Percentiles rank a stretch among this genome's conserved stretches.
Evolutionary conservation across 441 rosid genomes (phyloP).

Genomic region (Arabidopsis lyrata): DNA sequence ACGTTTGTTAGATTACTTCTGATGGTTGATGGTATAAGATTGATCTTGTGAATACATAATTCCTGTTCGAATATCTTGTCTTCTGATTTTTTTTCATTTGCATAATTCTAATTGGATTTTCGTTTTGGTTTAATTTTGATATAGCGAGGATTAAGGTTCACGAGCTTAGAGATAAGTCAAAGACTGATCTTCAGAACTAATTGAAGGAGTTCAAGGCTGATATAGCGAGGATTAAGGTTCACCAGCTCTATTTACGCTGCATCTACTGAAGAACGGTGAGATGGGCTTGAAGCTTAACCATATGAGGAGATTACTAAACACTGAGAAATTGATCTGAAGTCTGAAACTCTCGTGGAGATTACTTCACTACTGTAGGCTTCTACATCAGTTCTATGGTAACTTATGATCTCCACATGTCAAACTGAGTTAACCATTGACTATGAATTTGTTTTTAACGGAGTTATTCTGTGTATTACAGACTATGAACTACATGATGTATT

Average conservation of each 20-base stretch:
- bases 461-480: constrained; percentile 54
- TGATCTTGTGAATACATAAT: too few species aligned
- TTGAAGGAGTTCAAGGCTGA: constrained; percentile 51
- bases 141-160: constrained; percentile 67
- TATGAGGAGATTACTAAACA: constrained; percentile 67
- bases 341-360: constrained; percentile 51
- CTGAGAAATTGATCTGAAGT: constrained; percentile 66
- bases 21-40: too few species aligned
- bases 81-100: too few species aligned
- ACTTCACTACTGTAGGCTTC: constrained; percentile 86
- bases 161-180: constrained; percentile 59
- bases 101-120: neutral
- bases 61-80: too few species aligned
- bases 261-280: constrained; percentile 54
- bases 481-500: constrained; percentile 89
- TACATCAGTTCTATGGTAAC: constrained; percentile 86
- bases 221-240: too few species aligned
- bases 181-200: constrained; percentile 54
- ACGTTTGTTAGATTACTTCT: too few species aligned
- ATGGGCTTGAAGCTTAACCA: constrained; percentile 42
- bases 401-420: constrained; percentile 34
- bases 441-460: neutral
- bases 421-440: constrained; percentile 17
- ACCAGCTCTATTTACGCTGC: constrained; percentile 72
- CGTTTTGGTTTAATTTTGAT: neutral